Conservation (phyloP, 768 basidiomycete genomes). For the Pleurotus sapidus region DNA sequence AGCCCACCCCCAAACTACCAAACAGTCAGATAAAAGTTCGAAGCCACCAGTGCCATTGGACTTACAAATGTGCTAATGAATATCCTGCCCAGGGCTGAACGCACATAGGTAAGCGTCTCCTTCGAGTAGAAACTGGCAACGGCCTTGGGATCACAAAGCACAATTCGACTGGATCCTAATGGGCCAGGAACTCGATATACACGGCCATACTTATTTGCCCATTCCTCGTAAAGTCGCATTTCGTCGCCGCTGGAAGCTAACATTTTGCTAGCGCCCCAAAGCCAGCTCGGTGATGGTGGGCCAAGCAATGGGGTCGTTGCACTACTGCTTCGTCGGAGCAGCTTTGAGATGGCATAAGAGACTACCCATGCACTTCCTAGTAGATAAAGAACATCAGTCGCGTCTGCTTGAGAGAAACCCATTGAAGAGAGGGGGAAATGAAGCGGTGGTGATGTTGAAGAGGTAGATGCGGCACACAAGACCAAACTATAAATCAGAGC, state of each 20-base stretch:
- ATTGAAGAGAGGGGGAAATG: too few species aligned
- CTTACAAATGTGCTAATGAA: constrained; percentile 38
- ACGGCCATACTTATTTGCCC: constrained; percentile 46
- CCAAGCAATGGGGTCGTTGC: constrained; percentile 35
- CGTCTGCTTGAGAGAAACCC: too few species aligned
- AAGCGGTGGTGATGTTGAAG: too few species aligned
- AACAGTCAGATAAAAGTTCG: background rate
- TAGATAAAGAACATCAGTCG: too few species aligned
- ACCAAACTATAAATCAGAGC: too few species aligned
- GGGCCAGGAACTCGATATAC: constrained; percentile 37
- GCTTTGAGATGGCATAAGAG: too few species aligned
- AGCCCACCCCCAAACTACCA: constrained; percentile 36
- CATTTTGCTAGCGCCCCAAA: constrained; percentile 36
- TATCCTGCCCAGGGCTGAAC: constrained; percentile 27
- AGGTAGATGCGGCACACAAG: too few species aligned
- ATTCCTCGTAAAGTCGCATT: constrained; percentile 36
- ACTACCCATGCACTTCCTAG: too few species aligned
- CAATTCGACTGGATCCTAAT: constrained; percentile 30
- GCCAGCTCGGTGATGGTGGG: constrained; percentile 35
- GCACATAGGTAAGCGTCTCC: constrained; percentile 48
- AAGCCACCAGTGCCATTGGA: background rate
- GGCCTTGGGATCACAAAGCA: constrained; percentile 48
- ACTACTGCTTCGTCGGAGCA: too few species aligned
- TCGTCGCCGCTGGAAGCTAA: constrained; percentile 25
- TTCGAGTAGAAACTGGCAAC: constrained; percentile 45